phyloP scores from a whole-genome alignment of 2,329 filamentous ascomycete species.

The Alternaria conjuncta region DNA sequence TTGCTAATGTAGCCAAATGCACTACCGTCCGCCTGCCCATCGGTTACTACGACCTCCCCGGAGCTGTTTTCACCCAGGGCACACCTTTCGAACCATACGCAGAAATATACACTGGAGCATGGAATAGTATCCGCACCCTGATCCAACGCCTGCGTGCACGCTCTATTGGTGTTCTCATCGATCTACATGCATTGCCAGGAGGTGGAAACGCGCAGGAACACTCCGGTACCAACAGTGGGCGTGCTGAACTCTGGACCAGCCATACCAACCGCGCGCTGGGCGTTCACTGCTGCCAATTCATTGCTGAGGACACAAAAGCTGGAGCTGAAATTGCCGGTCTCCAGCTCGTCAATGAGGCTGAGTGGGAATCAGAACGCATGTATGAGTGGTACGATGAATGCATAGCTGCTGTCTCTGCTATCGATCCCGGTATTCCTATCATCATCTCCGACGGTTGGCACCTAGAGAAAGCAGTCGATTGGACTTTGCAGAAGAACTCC shows the following conservation, averaged over 20 bases:
- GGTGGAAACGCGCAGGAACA: constrained; percentile 64
- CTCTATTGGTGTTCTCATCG: constrained; percentile 64
- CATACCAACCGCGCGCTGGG: constrained; percentile 53
- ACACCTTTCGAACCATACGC: constrained; percentile 60
- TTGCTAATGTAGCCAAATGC: constrained; percentile 59
- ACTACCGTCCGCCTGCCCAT: constrained; percentile 67
- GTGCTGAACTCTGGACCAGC: constrained; percentile 60
- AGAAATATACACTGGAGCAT: constrained; percentile 61
- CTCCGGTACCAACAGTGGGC: constrained; percentile 61
- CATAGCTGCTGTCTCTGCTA: constrained; percentile 53
- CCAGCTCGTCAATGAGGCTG: constrained; percentile 65
- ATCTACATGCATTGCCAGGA: constrained; percentile 65
- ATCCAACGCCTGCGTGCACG: constrained; percentile 53
- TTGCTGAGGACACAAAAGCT: constrained; percentile 55
- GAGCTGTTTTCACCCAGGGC: constrained; percentile 56
- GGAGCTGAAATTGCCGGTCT: constrained; percentile 59
- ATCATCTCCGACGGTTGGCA: constrained; percentile 67
- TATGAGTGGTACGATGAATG: constrained; percentile 64
- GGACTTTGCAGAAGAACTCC: constrained; percentile 52
- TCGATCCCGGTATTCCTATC: constrained; percentile 60
- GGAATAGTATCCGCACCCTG: constrained; percentile 58
- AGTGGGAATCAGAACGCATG: constrained; percentile 58
- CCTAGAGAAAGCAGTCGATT: constrained; percentile 54
- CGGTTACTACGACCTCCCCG: constrained; percentile 63
- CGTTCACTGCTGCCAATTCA: constrained; percentile 57